Percentiles rank a stretch among this genome's conserved stretches.
These are phyloP conservation scores for Sanghuangporus baumii DNA, from an alignment of 1,284 basidiomycete genomes.

Conservation along the genomic window DNA sequence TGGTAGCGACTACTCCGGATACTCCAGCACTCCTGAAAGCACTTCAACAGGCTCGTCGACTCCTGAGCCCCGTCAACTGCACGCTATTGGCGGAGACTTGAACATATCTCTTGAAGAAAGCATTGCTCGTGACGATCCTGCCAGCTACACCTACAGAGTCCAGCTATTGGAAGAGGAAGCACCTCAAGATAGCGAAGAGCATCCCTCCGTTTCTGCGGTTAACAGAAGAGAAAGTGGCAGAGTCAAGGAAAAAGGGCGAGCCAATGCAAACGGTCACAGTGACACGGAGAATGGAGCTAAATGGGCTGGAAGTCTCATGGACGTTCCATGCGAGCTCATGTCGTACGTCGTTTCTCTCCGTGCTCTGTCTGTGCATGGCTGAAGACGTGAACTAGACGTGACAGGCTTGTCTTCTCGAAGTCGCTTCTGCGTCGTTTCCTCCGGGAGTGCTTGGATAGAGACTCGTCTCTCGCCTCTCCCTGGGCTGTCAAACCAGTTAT, in stretches of 20 bases:
- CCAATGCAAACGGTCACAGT: slow-evolving; percentile 48
- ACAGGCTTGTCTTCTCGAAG: slow-evolving; percentile 92
- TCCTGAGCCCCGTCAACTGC: slow-evolving; percentile 28
- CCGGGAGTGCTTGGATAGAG: slow-evolving; percentile 88
- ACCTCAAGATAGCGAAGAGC: slow-evolving; percentile 20
- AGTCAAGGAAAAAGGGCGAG: slow-evolving; percentile 12
- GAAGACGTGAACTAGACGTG: slow-evolving; percentile 54
- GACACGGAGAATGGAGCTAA: slow-evolving; percentile 45
- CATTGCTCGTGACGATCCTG: slow-evolving; percentile 69
- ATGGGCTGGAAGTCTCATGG: slow-evolving; percentile 68
- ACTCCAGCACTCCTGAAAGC: slow-evolving; percentile 25
- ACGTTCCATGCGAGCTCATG: slow-evolving; percentile 74
- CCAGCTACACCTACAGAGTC: slow-evolving; percentile 83
- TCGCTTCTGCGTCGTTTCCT: slow-evolving; percentile 95
- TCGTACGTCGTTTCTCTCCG: slow-evolving; percentile 46
- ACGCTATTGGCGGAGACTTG: slow-evolving; percentile 77
- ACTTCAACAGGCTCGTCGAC: slow-evolving; percentile 20
- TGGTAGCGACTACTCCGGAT: slow-evolving; percentile 21
- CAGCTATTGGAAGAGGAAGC: slow-evolving; percentile 75
- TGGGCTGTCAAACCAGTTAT: slow-evolving; percentile 90
- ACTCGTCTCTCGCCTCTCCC: slow-evolving; percentile 86
- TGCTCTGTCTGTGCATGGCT: slow-evolving; percentile 15
- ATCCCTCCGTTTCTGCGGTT: background rate
- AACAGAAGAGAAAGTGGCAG: slow-evolving; percentile 16
- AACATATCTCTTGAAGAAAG: slow-evolving; percentile 70